A percentile compares a stretch with the other conserved stretches of the same genome.
These are phyloP conservation scores for Nicotiana tabacum DNA, from an alignment of 257 asterid species.

Conservation along the genomic window DNA sequence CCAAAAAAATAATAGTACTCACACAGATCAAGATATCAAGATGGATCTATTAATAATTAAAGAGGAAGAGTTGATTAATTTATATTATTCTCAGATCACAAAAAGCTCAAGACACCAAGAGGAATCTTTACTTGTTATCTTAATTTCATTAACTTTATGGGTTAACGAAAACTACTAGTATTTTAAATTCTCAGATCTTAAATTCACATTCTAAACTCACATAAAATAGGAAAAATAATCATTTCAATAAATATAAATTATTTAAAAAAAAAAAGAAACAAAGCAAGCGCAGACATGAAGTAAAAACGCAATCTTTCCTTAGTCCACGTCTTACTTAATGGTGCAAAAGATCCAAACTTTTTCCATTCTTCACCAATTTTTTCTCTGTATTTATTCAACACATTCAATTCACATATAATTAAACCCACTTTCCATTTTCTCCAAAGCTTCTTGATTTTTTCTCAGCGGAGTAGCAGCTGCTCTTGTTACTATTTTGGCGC, in stretches of 20 bases:
- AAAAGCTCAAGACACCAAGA: background rate
- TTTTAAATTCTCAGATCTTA: background rate
- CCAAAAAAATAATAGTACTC: background rate
- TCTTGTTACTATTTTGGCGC: background rate
- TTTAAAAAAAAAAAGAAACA: background rate
- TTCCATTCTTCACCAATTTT: background rate
- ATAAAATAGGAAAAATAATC: background rate
- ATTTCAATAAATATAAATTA: background rate
- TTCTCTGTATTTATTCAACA: background rate
- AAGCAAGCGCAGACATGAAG: background rate
- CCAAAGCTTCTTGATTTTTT: background rate
- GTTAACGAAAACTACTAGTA: background rate
- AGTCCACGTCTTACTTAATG: background rate
- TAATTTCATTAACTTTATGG: background rate
- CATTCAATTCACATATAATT: background rate
- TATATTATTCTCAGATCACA: background rate
- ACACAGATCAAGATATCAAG: background rate
- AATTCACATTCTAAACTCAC: background rate
- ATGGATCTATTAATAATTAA: background rate
- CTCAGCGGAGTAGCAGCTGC: background rate
- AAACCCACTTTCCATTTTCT: background rate
- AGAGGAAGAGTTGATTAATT: background rate
- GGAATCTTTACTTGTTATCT: background rate
- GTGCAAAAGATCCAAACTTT: slow-evolving; percentile 8
- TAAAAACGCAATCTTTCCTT: background rate